Conservation (phyloP, 352 stramenopile species). For the Phytophthora pisi region DNA sequence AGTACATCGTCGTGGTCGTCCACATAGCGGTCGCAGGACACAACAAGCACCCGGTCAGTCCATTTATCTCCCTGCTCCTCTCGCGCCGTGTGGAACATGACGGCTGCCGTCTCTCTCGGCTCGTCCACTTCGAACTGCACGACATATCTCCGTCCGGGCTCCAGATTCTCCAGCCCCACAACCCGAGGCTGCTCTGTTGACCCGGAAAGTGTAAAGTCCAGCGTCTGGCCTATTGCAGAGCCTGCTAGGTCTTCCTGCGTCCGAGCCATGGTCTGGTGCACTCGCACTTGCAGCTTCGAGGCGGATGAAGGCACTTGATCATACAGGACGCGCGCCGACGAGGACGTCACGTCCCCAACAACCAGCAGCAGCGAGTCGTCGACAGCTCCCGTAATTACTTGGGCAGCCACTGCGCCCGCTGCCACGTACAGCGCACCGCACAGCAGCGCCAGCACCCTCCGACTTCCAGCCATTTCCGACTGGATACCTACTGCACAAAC, state of each 20-base stretch:
- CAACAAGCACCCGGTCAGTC: constrained; percentile 41
- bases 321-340: constrained; percentile 54
- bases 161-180: constrained; percentile 38
- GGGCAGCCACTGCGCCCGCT: neutral
- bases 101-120: constrained; percentile 15
- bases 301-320: constrained; percentile 30
- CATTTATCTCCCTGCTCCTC: neutral
- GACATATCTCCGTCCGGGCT: constrained; percentile 44
- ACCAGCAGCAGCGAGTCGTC: constrained; percentile 46
- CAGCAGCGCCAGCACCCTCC: constrained; percentile 12
- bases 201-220: constrained; percentile 3
- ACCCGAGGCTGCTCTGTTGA: constrained; percentile 28
- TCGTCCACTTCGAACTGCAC: constrained; percentile 39
- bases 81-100: constrained; percentile 44
- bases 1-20: constrained; percentile 60
- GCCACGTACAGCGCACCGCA: constrained; percentile 14
- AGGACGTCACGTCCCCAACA: constrained; percentile 55
- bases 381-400: constrained; percentile 13
- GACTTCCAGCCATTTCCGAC: constrained; percentile 6
- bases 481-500: constrained; percentile 1
- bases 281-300: constrained; percentile 23
- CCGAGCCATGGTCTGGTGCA: constrained; percentile 17
- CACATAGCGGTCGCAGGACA: constrained; percentile 69
- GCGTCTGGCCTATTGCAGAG: constrained; percentile 3
- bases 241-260: constrained; percentile 4